These are phyloP conservation scores for Phytophthora ohioensis DNA, from an alignment of 352 stramenopile species.

Conservation along the genomic window DNA sequence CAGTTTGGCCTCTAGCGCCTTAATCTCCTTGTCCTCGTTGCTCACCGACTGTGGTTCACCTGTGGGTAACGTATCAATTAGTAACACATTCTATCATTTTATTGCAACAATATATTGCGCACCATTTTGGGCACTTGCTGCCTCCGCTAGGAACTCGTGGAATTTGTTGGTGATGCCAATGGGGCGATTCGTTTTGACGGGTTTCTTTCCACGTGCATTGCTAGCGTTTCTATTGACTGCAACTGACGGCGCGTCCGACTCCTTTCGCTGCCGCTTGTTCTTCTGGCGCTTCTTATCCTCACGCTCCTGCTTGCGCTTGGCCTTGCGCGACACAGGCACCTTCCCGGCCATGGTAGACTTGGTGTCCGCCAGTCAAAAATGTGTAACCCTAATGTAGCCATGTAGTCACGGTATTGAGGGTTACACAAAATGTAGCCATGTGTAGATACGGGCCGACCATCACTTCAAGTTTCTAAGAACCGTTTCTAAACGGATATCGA, in stretches of 20 bases:
- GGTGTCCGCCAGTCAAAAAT: conserved; percentile 31
- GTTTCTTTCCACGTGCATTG: conserved; percentile 22
- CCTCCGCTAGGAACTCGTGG: conserved; percentile 81
- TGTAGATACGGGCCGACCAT: not conserved
- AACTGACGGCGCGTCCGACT: conserved; percentile 10
- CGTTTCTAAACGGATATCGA: conserved; percentile 16
- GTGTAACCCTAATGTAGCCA: conserved; percentile 2
- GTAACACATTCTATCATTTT: not conserved
- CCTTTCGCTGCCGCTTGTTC: conserved; percentile 64
- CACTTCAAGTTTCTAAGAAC: conserved; percentile 10
- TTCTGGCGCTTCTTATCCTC: conserved; percentile 81
- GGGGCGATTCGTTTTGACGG: conserved; percentile 13
- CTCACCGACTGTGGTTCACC: conserved; percentile 39
- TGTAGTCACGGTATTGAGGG: not conserved
- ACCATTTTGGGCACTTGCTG: conserved; percentile 38
- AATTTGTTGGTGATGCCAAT: conserved; percentile 75
- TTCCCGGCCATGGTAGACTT: conserved; percentile 37
- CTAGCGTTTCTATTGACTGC: conserved; percentile 6
- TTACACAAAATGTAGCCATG: not conserved
- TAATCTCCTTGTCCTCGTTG: conserved; percentile 70
- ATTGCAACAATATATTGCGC: not conserved
- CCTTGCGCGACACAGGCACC: conserved; percentile 61
- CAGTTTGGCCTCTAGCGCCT: conserved; percentile 78
- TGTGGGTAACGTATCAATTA: not conserved
- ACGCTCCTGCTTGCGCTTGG: conserved; percentile 82